A percentile compares a stretch with the other conserved stretches of the same genome.
Conservation (phyloP, 129 eudicot genomes). For the Daucus carota region DNA sequence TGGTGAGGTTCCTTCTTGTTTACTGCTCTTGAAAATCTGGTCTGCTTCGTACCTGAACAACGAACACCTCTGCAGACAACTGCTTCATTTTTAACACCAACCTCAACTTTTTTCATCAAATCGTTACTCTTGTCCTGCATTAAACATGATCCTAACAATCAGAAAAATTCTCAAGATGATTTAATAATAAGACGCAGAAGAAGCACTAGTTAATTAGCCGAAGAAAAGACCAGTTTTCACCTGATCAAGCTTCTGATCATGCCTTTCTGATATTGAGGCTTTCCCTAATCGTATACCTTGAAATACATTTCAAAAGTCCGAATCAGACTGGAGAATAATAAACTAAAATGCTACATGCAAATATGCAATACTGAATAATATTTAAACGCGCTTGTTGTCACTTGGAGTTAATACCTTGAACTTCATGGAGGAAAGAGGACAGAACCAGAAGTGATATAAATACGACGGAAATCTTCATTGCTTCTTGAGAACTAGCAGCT, state of each 20-base stretch:
- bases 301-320: not conserved
- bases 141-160: not conserved
- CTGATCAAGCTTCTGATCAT: constrained; percentile 21
- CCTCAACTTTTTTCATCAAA: constrained; percentile 3
- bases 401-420: not conserved
- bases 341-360: not conserved
- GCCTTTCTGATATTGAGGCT: constrained; percentile 16
- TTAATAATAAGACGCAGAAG: not conserved
- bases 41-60: constrained; percentile 33
- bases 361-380: not conserved
- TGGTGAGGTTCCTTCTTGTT: constrained; percentile 39
- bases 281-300: constrained; percentile 40
- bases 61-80: constrained; percentile 20
- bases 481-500: not conserved
- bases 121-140: constrained; percentile 13
- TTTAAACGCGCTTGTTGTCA: not conserved
- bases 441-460: constrained; percentile 2
- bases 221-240: constrained; percentile 11
- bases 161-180: not conserved
- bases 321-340: not conserved
- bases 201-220: not conserved
- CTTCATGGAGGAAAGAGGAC: constrained; percentile 7
- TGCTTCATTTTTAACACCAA: constrained; percentile 11
- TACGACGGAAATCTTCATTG: constrained; percentile 7
- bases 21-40: constrained; percentile 26